Evolutionary conservation across 2,329 filamentous ascomycete genomes (phyloP), one percentile per base, ranked within the genome.

Genomic region (Ophiostoma angusticollis): DNA sequence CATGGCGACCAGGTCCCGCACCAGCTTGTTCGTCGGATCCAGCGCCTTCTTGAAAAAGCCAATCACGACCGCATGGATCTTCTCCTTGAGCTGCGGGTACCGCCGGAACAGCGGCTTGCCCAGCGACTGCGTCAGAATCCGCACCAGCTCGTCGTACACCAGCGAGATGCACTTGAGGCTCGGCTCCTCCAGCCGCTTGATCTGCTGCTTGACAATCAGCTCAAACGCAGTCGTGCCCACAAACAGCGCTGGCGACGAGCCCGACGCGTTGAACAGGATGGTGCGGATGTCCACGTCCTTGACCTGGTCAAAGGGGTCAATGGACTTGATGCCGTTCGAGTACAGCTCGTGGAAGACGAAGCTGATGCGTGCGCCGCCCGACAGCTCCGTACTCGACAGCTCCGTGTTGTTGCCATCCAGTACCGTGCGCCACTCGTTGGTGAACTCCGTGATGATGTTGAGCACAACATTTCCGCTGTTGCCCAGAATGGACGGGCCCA

Each of bases 311-410:
- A 98, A 98, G 25, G 91, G 91, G 60, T 98, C 93, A 31, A 98
- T 80, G 2, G 91, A 87, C 70, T 96, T 96, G 58, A 98, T 74
- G 64, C 91, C 91, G 58, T 96, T 96, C 41, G 86, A 80, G 64
- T 98, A 98, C 13, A 98, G 72, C 61, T 98, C 91, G 63, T 98
- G 91, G 73, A 96, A 98, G 32, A 98, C 91, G 56, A 98, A 98
- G 58, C 86, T 94, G 59, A 98, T 98, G 74, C 91, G 82, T 39
- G 91, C 91, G 66, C 91, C 91, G 47, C 91, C 91, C 6, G 91
- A 96, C 45, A 98, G 71, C 60, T 98, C 91, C 2, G 83, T 74
- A 62, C 85, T 94, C 18, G 91, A 96, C 4, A 98, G 70, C 60
- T 98, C 91, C 47, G 85, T 85, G 63, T 93, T 96, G 64, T 94